Conservation (phyloP, 768 basidiomycete genomes). For the Mycena epipterygia region DNA sequence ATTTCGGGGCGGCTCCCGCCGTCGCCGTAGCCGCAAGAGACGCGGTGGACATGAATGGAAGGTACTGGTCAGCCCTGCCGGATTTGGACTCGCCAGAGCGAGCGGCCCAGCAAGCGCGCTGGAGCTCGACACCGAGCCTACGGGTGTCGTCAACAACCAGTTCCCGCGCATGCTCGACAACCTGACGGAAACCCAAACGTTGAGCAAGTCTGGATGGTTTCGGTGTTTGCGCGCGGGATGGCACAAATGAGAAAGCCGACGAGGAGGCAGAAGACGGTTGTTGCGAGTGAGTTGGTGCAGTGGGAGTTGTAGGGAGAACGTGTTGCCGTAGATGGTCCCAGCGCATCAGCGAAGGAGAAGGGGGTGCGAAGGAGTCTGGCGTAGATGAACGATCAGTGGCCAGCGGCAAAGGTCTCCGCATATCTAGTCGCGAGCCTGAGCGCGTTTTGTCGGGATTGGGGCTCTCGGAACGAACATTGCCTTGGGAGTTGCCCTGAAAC, state of each 20-base stretch:
- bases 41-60: slow-evolving; percentile 59
- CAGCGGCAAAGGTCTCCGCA: slow-evolving; percentile 30
- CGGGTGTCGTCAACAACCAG: slow-evolving; percentile 61
- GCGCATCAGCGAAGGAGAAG: slow-evolving; percentile 56
- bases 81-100: slow-evolving; percentile 58
- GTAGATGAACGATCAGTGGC: slow-evolving; percentile 53
- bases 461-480: slow-evolving; percentile 17
- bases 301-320: slow-evolving; percentile 51
- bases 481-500: slow-evolving; percentile 7
- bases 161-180: slow-evolving; percentile 75
- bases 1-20: slow-evolving; percentile 43
- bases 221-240: slow-evolving; percentile 50
- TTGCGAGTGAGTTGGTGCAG: slow-evolving; percentile 37
- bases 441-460: slow-evolving; percentile 26
- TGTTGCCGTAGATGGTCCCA: slow-evolving; percentile 71
- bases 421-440: slow-evolving; percentile 20
- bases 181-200: slow-evolving; percentile 69
- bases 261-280: slow-evolving; percentile 46
- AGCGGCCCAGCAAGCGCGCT: slow-evolving; percentile 66
- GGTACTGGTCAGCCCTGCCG: slow-evolving; percentile 45
- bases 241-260: slow-evolving; percentile 38
- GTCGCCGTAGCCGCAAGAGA: slow-evolving; percentile 43
- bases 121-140: slow-evolving; percentile 68
- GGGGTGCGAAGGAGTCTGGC: slow-evolving; percentile 57
- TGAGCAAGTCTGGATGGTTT: slow-evolving; percentile 65